Evolutionary conservation across 768 basidiomycete genomes (phyloP), one percentile per base, ranked within the genome.

Genomic region (Hericium coralloides): DNA sequence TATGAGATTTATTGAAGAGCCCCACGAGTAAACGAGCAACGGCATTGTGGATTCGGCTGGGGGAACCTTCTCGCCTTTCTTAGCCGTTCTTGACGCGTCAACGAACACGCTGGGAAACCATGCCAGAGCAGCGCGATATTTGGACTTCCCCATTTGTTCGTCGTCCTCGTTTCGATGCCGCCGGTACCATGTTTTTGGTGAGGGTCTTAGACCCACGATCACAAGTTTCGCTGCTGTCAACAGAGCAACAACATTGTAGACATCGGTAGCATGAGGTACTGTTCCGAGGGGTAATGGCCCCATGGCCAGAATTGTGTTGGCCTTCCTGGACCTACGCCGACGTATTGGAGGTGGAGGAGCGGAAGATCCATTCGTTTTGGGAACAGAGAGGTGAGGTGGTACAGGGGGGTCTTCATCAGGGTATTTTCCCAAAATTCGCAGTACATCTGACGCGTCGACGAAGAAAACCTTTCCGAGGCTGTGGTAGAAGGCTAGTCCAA

Each of bases 401-500:
- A 57, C 65, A 20, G 53, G 63, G 38, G 50, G 55, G 45, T 70
- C 69, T 45, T 76, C 75, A 26, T 85, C 81, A 3, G 90, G 89
- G 65, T 98, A 95, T 64, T 87, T 90, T 1, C 97, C 97, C 2
- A 98, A 78, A 53, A 99, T 91, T 17, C 97, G 85, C 48, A 98
- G 79, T 37, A 91, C 92, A 68, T 99, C 97, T 15, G 90, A 85
- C 12, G 95, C 94, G 49, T 98, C 95, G 6, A 99, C 87, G 62
- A 97, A 97, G 14, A 98, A 76, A 12, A 98, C 86, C 68, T 92
- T 95, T 25, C 97, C 93, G 4, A 99, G 74, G 55, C 88, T 90
- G 70, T 98, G 95, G 67, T 92, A 97, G 71, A 99, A 99, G 0
- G 93, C 91, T 9, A 98, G 78, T 0, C 97, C 97, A 62, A 79